These are phyloP conservation scores for Suillus plorans DNA, from an alignment of 768 basidiomycete genomes.

Conservation along the genomic window DNA sequence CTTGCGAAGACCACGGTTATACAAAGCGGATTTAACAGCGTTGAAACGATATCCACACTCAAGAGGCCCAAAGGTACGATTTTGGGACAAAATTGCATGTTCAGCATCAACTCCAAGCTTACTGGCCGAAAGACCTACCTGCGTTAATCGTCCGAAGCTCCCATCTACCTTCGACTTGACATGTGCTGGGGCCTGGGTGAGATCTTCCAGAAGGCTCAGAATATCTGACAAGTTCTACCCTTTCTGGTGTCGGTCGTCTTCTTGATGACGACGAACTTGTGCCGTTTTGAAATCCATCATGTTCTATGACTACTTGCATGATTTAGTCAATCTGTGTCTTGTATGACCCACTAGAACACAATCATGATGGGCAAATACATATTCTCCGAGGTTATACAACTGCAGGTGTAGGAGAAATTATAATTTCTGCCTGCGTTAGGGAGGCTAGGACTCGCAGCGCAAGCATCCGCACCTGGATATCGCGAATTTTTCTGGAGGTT, in stretches of 20 bases:
- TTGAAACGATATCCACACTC: constrained; percentile 39
- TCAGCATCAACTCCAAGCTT: constrained; percentile 52
- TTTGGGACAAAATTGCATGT: constrained; percentile 63
- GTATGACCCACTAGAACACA: constrained; percentile 42
- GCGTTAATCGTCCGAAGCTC: constrained; percentile 61
- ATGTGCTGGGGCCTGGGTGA: constrained; percentile 29
- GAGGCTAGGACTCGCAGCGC: constrained; percentile 21
- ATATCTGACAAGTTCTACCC: constrained; percentile 12
- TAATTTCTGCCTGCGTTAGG: constrained; percentile 42
- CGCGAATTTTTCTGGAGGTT: constrained; percentile 63
- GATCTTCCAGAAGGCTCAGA: constrained; percentile 2
- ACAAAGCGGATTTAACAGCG: constrained; percentile 43
- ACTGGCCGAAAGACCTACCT: constrained; percentile 54
- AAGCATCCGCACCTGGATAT: too few relatives aligned
- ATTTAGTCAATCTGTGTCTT: constrained; percentile 41
- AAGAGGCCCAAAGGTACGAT: not conserved
- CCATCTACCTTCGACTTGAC: constrained; percentile 61
- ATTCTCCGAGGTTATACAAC: not conserved
- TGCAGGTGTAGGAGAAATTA: not conserved
- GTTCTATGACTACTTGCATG: constrained; percentile 44
- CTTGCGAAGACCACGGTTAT: constrained; percentile 25
- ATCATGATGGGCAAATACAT: not conserved
- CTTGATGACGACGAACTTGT: constrained; percentile 49
- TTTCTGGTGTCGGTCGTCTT: not conserved
- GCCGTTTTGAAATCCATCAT: constrained; percentile 45